These are phyloP conservation scores for Escallonia herrerae DNA, from an alignment of 129 eudicot genomes.

Conservation along the genomic window DNA sequence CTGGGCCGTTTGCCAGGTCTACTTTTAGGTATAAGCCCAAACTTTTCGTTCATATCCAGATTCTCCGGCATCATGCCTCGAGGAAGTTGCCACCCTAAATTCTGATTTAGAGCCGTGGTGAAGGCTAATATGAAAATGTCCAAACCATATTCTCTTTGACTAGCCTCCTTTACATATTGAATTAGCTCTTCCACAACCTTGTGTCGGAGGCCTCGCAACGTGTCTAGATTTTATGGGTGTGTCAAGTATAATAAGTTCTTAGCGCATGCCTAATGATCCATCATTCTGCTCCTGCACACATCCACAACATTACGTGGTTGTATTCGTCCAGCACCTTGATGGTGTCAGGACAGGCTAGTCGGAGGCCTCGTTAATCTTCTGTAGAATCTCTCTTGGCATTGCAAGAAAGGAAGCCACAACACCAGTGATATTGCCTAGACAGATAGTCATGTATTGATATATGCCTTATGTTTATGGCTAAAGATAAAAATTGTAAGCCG, in stretches of 20 bases:
- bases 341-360: constrained; percentile 7
- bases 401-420: too few species aligned
- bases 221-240: too few species aligned
- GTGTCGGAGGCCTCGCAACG: too few species aligned
- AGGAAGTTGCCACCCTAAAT: constrained; percentile 27
- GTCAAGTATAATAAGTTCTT: too few species aligned
- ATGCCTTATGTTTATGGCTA: too few species aligned
- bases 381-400: too few species aligned
- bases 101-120: constrained; percentile 13
- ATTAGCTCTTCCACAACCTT: constrained; percentile 4
- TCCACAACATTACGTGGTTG: constrained; percentile 10
- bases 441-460: too few species aligned
- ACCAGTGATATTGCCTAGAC: too few species aligned
- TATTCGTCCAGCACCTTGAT: constrained; percentile 5
- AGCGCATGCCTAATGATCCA: constrained; percentile 6
- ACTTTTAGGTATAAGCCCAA: too few species aligned
- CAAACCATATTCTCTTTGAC: not conserved
- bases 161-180: constrained; percentile 1
- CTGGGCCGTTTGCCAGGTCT: too few species aligned
- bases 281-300: constrained; percentile 10
- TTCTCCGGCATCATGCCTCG: constrained; percentile 1
- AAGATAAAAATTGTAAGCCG: too few species aligned
- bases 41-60: constrained; percentile 23
- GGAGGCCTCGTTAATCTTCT: constrained; percentile 11
- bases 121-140: too few species aligned